Conservation (phyloP, 2,329 filamentous ascomycete species). For the Sporothrix humicola region DNA sequence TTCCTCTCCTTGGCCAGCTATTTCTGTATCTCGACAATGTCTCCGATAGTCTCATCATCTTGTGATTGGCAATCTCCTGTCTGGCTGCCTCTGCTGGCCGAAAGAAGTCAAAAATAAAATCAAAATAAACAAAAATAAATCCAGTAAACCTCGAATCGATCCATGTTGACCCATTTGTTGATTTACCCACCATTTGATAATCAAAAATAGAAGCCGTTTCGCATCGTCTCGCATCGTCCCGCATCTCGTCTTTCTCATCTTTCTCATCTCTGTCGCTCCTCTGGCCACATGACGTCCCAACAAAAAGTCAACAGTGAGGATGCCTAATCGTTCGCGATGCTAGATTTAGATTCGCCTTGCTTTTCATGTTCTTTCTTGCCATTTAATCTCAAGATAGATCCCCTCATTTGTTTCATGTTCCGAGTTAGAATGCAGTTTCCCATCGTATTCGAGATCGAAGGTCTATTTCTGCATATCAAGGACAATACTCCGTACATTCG, state of each 20-base stretch:
- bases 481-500: background rate
- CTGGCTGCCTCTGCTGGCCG: conserved; percentile 1
- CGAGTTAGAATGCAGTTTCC: background rate
- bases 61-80: no score
- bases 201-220: conserved; percentile 11
- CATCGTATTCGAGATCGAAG: background rate
- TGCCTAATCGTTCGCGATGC: background rate
- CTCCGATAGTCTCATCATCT: background rate
- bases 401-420: background rate
- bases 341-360: no score
- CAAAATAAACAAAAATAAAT: background rate
- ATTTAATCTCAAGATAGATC: background rate
- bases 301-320: background rate
- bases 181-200: background rate
- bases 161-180: no score
- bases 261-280: background rate
- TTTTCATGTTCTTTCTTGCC: no score
- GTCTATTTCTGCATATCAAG: background rate
- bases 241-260: no score
- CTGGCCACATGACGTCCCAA: background rate
- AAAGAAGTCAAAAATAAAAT: background rate
- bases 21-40: background rate
- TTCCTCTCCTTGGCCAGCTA: background rate
- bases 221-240: no score
- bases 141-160: no score